Conservation (phyloP, 2,329 filamentous ascomycete species). For the Trichophyton schoenleinii region DNA sequence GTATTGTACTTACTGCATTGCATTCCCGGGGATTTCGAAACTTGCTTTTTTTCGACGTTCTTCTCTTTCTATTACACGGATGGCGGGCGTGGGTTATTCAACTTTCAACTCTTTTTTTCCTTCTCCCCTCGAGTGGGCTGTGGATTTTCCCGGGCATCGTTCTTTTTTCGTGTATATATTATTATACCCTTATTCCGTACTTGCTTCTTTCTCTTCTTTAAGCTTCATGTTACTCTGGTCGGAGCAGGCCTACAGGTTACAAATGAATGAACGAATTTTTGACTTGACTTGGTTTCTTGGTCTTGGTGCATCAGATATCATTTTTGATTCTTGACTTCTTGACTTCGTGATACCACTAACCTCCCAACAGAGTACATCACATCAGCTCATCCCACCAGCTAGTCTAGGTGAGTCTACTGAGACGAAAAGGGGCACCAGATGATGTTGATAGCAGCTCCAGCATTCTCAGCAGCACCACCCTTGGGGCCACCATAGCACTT, state of each 20-base stretch:
- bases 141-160: not conserved
- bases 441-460: conserved; percentile 1
- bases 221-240: not conserved
- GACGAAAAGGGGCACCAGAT: not conserved
- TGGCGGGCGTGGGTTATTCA: not conserved
- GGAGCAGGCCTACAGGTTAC: not conserved
- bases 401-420: not conserved
- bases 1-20: not conserved
- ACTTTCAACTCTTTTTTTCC: not conserved
- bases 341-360: not conserved
- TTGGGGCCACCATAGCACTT: not conserved
- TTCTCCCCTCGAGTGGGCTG: not conserved
- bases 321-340: not conserved
- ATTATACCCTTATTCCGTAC: not conserved
- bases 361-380: not conserved
- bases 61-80: not conserved
- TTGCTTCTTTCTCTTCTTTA: not conserved
- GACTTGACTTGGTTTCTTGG: not conserved
- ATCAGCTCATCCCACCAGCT: not conserved
- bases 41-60: not conserved
- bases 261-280: conserved; percentile 1
- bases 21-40: not conserved
- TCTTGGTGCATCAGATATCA: not conserved
- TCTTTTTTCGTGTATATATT: not conserved
- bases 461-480: not conserved